A percentile compares a stretch with the other conserved stretches of the same genome.
Conservation (phyloP, 2,329 filamentous ascomycete genomes). For the Lasiodiplodia theobromae region DNA sequence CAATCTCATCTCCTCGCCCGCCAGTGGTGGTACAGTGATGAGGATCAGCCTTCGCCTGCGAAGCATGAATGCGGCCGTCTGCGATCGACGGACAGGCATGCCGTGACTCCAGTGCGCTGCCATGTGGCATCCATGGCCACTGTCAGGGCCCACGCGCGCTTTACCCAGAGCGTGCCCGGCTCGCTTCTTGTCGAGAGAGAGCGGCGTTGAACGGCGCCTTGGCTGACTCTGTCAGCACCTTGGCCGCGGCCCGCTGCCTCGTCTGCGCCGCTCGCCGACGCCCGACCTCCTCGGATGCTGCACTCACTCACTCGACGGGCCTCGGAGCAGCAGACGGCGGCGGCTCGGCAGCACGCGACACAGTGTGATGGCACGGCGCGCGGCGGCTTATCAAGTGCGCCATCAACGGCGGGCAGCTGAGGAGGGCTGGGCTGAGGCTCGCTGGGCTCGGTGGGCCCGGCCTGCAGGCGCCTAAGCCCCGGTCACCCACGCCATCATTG, state of each 20-base stretch:
- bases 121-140: slow-evolving; percentile 27
- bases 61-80: not conserved
- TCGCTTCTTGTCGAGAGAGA: not conserved
- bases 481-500: slow-evolving; percentile 14
- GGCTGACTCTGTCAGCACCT: slow-evolving; percentile 4
- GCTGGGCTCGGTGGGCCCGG: slow-evolving; percentile 18
- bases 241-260: slow-evolving; percentile 11
- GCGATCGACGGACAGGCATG: slow-evolving; percentile 8
- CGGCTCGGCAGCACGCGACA: slow-evolving; percentile 9
- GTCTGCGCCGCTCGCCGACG: not conserved
- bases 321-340: not conserved
- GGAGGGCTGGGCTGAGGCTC: slow-evolving; percentile 19
- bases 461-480: slow-evolving; percentile 7
- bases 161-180: slow-evolving; percentile 1
- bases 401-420: slow-evolving; percentile 4
- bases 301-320: not conserved
- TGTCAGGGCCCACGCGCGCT: slow-evolving; percentile 19
- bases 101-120: slow-evolving; percentile 6
- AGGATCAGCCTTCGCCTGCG: slow-evolving; percentile 20
- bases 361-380: not conserved
- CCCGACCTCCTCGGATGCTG: no score
- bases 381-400: slow-evolving; percentile 19
- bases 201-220: not conserved
- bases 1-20: no score
- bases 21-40: not conserved